Evolutionary conservation across 1,284 basidiomycete genomes (phyloP).

Genomic region (Erythrobasidium hasegawianum): DNA sequence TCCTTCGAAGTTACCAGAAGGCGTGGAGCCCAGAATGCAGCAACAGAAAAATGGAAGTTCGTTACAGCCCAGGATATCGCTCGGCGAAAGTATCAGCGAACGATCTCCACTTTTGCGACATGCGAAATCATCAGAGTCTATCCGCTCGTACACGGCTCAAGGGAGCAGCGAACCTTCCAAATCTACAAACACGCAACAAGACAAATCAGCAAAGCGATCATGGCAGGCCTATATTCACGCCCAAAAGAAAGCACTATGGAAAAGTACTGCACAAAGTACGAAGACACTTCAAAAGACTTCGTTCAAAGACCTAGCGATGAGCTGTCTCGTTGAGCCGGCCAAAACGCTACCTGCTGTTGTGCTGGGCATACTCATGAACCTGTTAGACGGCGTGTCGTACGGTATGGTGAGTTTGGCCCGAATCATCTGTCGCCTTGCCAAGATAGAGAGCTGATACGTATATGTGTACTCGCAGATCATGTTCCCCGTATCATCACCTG

Average conservation of each 20-base stretch:
- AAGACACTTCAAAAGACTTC: conserved; percentile 6
- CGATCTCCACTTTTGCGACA: no score
- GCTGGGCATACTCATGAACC: conserved; percentile 80
- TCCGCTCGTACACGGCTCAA: no score
- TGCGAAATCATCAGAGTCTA: no score
- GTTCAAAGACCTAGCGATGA: conserved; percentile 5
- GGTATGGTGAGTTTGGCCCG: conserved; percentile 47
- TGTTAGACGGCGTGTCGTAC: conserved; percentile 79
- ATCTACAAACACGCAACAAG: no score
- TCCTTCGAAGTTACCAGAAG: not conserved
- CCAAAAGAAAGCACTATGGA: no score
- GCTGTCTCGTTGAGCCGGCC: conserved; percentile 7
- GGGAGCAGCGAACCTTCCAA: no score
- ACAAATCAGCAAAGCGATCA: no score
- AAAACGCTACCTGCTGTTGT: conserved; percentile 66
- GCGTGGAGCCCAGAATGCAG: not conserved
- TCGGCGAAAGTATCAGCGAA: no score
- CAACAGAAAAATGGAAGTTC: not conserved
- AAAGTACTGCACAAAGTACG: no score
- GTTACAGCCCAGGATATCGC: not conserved
- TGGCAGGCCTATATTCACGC: no score
- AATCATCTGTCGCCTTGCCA: no score
- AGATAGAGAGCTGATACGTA: not conserved
- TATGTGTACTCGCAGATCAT: conserved; percentile 64
- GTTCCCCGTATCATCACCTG: conserved; percentile 71